Base-by-base conservation (phyloP, 148 eudicot species). In the Persicaria tinctoria region DNA sequence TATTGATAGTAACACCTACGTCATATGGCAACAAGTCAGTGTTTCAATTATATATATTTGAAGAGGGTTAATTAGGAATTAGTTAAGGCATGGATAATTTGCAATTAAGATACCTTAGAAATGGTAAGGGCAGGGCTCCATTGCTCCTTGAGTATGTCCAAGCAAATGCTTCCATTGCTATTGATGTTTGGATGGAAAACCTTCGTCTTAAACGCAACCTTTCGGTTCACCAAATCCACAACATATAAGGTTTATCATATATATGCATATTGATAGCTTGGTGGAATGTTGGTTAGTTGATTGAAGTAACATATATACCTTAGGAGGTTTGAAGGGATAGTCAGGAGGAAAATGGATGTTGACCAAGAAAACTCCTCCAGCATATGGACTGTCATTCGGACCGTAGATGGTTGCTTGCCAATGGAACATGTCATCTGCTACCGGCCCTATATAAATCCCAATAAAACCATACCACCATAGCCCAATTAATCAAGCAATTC, bases 121-220 rank as follows among this genome's bases (percentile, higher is more conserved):
- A 89, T 87, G 85, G 93, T 89, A 57, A 89, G 93, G 12, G 90
- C 93, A 74, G 93, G 93, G 64, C 93, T 89, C 93, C 93, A 89
- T 70, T 89, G 90, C 78, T 89, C 93, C 76, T 87, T 89, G 53
- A 89, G 90, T 74, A 89, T 89, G 84, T 89, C 93, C 68, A 89
- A 82, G 85, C 93, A 89, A 23, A 89, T 89, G 63, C 86, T 89
- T 6, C 93, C 93, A 62, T 89, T 87, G 46, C 82, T 89, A 68
- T 85, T 87, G 51, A 89, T 85, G 76, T 89, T 89, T 44, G 93
- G 93, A 76, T 89, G 93, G 76, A 85, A 87, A 20, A 89, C 93
- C 73, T 87, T 87, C 51, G 93, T 89, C 80, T 85, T 87, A 80
- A 89, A 89, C 18, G 90, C 90, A 46, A 89, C 92, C 92, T 89